Percentiles rank a stretch among this genome's conserved stretches.
phyloP scores from a whole-genome alignment of 169 alveolate genomes.

The Eimeria zaria region DNA sequence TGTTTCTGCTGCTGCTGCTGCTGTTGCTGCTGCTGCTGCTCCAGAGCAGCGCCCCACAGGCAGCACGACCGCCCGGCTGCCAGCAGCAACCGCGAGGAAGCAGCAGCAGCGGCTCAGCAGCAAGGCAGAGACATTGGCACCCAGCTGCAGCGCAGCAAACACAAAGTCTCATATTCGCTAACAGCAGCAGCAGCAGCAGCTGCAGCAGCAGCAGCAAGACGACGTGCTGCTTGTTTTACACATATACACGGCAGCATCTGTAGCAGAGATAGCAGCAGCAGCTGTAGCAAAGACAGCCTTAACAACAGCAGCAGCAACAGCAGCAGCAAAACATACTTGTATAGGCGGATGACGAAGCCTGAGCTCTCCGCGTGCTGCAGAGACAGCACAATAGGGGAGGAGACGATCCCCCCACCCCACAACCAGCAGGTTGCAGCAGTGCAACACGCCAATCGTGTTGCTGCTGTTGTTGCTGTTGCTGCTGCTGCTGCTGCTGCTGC shows the following conservation, averaged over 20 bases:
- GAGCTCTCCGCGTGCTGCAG: slow-evolving; percentile 41
- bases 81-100: slow-evolving; percentile 55
- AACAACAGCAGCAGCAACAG: slow-evolving; percentile 32
- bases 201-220: slow-evolving; percentile 30
- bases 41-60: slow-evolving; percentile 6
- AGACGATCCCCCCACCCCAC: slow-evolving; percentile 58
- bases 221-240: background rate
- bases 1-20: background rate
- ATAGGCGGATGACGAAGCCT: slow-evolving; percentile 14
- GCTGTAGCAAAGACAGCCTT: background rate
- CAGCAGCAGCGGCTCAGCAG: slow-evolving; percentile 70
- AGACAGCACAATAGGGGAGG: slow-evolving; percentile 53
- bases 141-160: slow-evolving; percentile 47
- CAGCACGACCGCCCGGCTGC: slow-evolving; percentile 53
- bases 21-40: slow-evolving; percentile 21
- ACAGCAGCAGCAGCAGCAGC: slow-evolving; percentile 43
- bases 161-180: too few species aligned
- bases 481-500: slow-evolving; percentile 58
- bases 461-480: slow-evolving; percentile 49
- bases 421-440: slow-evolving; percentile 59
- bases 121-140: background rate
- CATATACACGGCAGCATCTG: background rate
- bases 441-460: slow-evolving; percentile 31
- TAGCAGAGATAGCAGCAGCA: background rate
- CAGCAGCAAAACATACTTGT: slow-evolving; percentile 15